Base-by-base conservation (phyloP, 805 yeast species). In the Allodekkera sacchari region DNA sequence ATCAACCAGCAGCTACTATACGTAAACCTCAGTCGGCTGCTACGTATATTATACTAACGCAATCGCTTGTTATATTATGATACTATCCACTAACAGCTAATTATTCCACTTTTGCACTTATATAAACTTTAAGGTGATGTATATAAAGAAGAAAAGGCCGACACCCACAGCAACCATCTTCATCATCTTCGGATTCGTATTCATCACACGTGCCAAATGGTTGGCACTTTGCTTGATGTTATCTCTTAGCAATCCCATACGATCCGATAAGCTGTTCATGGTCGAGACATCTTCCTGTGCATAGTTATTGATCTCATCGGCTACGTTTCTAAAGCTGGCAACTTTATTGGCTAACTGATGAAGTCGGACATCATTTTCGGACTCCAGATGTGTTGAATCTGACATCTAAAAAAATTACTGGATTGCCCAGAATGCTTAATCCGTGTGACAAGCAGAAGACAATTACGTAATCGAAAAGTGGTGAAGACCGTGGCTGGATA, bases 291-390 rank as follows among this genome's bases (percentile, higher is more conserved):
- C 77, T 32, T 74, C 75, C 13, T 66, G 62, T 2, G 89, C 81
- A 42, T 75, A 79, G 33, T 61, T 56, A 43, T 78, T 73, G 22
- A 81, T 77, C 37, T 81, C 89, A 40, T 71, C 70, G 32, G 84
- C 80, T 17, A 82, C 73, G 34, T 64, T 63, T 37, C 83, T 68
- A 43, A 81, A 69, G 1, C 77, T 65, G 2, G 83, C 67, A 23
- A 81, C 60, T 50, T 81, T 81, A 31, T 68, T 64, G 3, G 88
- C 83, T 15, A 81, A 63, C 39, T 66, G 69, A 39, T 78, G 71
- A 39, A 81, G 64, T 38, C 77, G 66, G 22, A 61, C 59, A 48
- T 81, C 82, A 55, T 82, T 82, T 65, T 79, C 57, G 32, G 37
- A 45, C 33, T 53, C 59, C 14, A 52, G 29, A 28, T 48, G 49